Percentiles rank a stretch among this genome's conserved stretches.
Conservation (phyloP, 306 rosid species). For the Vicia faba region DNA sequence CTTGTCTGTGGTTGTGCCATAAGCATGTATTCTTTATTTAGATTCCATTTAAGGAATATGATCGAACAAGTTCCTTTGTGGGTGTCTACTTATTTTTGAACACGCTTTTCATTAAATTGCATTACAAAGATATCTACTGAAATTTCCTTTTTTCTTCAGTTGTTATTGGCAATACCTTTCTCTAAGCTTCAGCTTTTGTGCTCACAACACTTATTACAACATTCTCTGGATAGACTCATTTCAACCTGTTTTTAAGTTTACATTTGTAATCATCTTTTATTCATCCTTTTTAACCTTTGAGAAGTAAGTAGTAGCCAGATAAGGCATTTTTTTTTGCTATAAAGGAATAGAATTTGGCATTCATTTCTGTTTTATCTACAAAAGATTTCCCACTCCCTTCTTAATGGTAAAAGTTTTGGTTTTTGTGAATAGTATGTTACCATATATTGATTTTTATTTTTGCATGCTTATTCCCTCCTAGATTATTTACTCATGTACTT, state of each 20-base stretch:
- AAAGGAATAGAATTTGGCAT: constrained; percentile 1
- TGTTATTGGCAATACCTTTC: constrained; percentile 9
- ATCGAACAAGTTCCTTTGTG: neutral
- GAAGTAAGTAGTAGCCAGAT: too few species aligned
- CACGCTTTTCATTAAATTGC: constrained; percentile 3
- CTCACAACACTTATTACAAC: constrained; percentile 10
- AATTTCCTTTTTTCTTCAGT: neutral
- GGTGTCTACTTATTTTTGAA: neutral
- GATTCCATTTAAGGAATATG: neutral
- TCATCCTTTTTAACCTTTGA: too few species aligned
- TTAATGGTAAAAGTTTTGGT: neutral
- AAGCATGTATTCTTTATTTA: constrained; percentile 13
- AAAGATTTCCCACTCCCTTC: neutral
- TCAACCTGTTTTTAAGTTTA: neutral
- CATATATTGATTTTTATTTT: constrained; percentile 20
- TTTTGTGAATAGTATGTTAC: constrained; percentile 13
- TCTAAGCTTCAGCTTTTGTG: constrained; percentile 22
- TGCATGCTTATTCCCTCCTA: constrained; percentile 14
- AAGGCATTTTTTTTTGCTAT: neutral
- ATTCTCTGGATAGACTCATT: constrained; percentile 25
- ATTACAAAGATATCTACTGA: constrained; percentile 12
- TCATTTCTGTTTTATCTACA: neutral
- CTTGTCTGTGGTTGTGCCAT: constrained; percentile 3
- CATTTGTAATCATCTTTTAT: neutral
- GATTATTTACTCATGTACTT: constrained; percentile 24